phyloP scores from a whole-genome alignment of 2,329 filamentous ascomycete species.

The Polytolypa hystricis region DNA sequence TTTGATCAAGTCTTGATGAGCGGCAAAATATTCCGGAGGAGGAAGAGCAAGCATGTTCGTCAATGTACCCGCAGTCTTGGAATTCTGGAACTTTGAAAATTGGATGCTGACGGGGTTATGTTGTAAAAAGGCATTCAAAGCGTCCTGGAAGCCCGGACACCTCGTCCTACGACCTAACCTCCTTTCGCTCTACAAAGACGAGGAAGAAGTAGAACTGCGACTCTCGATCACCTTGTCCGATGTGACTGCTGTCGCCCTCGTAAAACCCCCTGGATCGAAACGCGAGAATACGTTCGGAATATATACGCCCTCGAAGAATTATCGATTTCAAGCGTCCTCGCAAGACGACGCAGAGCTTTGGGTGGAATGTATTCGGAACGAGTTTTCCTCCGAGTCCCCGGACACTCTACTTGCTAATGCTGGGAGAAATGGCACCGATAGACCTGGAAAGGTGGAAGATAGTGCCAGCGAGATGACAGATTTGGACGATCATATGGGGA shows the following conservation, averaged over 20 bases:
- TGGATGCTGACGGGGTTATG: neutral
- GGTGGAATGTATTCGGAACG: slow-evolving; percentile 68
- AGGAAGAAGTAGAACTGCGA: slow-evolving; percentile 77
- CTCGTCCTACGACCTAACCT: slow-evolving; percentile 83
- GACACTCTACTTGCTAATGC: slow-evolving; percentile 13
- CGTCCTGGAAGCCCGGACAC: slow-evolving; percentile 86
- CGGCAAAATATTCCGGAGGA: slow-evolving; percentile 76
- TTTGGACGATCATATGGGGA: slow-evolving; percentile 17
- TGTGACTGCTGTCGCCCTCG: slow-evolving; percentile 76
- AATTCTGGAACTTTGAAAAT: neutral
- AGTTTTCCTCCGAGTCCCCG: slow-evolving; percentile 60
- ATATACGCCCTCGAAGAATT: slow-evolving; percentile 84
- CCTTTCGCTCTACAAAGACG: slow-evolving; percentile 85
- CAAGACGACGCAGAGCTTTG: slow-evolving; percentile 71
- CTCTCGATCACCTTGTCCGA: slow-evolving; percentile 83
- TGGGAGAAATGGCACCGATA: slow-evolving; percentile 15
- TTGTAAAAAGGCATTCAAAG: slow-evolving; percentile 27
- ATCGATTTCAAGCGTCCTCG: slow-evolving; percentile 69
- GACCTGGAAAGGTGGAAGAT: slow-evolving; percentile 18
- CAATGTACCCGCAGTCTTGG: slow-evolving; percentile 1
- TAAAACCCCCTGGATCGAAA: slow-evolving; percentile 81
- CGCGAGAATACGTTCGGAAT: slow-evolving; percentile 81
- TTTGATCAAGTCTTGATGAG: slow-evolving; percentile 90
- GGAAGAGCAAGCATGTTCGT: slow-evolving; percentile 80
- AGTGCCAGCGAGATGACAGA: slow-evolving; percentile 35